Conservation (phyloP, 2,329 filamentous ascomycete species). For the Colletotrichum liaoningense region DNA sequence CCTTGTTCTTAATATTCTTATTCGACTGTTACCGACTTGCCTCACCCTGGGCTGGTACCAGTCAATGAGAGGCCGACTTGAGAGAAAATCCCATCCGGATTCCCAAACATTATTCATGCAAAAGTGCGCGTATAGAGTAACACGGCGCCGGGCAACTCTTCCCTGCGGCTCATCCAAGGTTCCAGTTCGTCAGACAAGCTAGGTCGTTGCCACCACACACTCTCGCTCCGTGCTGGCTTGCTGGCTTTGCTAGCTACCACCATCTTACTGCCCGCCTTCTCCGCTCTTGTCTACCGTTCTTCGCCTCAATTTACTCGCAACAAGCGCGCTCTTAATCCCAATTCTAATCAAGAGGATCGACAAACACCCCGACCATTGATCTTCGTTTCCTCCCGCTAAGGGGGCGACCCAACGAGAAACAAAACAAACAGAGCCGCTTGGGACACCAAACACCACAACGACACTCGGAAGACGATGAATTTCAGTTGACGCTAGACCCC, state of each 20-base stretch:
- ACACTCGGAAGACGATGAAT: slow-evolving; percentile 21
- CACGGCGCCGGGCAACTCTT: not conserved
- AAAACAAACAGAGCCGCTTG: slow-evolving; percentile 3
- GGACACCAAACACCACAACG: not conserved
- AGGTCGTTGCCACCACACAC: not conserved
- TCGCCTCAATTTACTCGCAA: slow-evolving; percentile 17
- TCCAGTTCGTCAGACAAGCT: not conserved
- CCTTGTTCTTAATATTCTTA: slow-evolving; percentile 6
- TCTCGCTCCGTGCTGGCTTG: not conserved
- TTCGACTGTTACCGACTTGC: slow-evolving; percentile 5
- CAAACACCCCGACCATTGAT: slow-evolving; percentile 24
- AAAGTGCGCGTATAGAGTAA: not conserved
- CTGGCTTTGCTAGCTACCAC: not conserved
- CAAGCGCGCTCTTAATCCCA: slow-evolving; percentile 13
- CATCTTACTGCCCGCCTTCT: not conserved
- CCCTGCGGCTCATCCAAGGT: not conserved
- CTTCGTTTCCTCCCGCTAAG: slow-evolving; percentile 10
- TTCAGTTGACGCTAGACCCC: slow-evolving; percentile 7
- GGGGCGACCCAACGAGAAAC: not conserved
- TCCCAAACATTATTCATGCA: slow-evolving; percentile 24
- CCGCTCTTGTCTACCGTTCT: slow-evolving; percentile 7
- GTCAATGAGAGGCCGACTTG: not conserved
- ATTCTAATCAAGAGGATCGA: slow-evolving; percentile 25
- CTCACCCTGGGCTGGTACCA: slow-evolving; percentile 20
- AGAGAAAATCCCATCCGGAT: not conserved